Base-by-base conservation (phyloP, 2,329 filamentous ascomycete species). In the Setomelanomma holmii region DNA sequence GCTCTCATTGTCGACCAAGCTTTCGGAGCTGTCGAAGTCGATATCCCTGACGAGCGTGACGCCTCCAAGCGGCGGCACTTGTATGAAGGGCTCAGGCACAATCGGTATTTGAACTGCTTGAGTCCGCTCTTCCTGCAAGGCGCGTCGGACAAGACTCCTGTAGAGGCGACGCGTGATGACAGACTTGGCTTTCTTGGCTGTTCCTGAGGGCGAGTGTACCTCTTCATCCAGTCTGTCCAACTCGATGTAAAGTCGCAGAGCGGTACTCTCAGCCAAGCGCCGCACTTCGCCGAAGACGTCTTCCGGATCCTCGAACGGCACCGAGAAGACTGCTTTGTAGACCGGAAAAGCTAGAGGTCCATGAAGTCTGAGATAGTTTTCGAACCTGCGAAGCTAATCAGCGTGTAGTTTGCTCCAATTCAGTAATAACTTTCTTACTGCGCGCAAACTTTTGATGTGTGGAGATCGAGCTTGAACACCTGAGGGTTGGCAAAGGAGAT, bases 381-480 rank as follows among this genome's bases (percentile, higher is more conserved):
- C n/a, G n/a, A n/a, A n/a, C n/a, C n/a, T n/a, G n/a, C n/a, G n/a
- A n/a, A n/a, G n/a, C n/a, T n/a, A n/a, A n/a, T n/a, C n/a, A n/a
- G n/a, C n/a, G n/a, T n/a, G n/a, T n/a, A n/a, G n/a, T n/a, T n/a
- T n/a, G n/a, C n/a, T n/a, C n/a, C n/a, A n/a, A n/a, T n/a, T n/a
- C n/a, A n/a, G n/a, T n/a, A n/a, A n/a, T n/a, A 43, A 4, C 19
- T 27, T 2, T 59, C 41, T 5, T 58, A 62, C 2, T 64, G 53
- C 2, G 20, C 17, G 0, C 38, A 20, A 0, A 64, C 27, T 11
- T 53, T 22, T 16, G 11, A 17, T 8, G 5, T 33, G 1, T 19
- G 5, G n/a, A 53, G 16, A 1, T 53, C 7, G 0, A 57, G 45
- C 1, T 40, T 40, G 0, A 51, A 54, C 3, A 53, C 30, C 0